These are phyloP conservation scores for Aureobasidium uvarum DNA, from an alignment of 2,329 filamentous ascomycete species.

Conservation along the genomic window DNA sequence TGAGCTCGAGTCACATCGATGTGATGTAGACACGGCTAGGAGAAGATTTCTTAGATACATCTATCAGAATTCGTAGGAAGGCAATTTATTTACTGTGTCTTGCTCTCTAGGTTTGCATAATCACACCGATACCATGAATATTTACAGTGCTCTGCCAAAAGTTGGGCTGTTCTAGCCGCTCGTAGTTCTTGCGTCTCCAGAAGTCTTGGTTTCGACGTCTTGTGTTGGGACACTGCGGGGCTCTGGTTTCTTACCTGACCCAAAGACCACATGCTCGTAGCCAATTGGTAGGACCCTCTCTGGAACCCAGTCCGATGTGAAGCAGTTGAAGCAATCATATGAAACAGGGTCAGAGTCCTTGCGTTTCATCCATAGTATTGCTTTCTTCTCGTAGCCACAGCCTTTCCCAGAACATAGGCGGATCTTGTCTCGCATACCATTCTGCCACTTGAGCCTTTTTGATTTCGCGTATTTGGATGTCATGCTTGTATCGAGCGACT, in stretches of 20 bases:
- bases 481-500: neutral
- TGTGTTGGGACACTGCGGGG: neutral
- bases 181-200: neutral
- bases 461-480: neutral
- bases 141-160: neutral
- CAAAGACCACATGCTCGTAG: neutral
- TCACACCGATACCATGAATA: neutral
- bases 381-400: neutral
- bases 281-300: neutral
- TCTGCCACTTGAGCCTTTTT: neutral
- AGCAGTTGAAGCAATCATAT: neutral
- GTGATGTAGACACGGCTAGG: neutral
- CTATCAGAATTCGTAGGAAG: too few relatives aligned
- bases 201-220: neutral
- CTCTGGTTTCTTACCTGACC: neutral
- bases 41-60: too few relatives aligned
- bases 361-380: neutral
- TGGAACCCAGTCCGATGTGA: slow-evolving; percentile 1
- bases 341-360: neutral
- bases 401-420: neutral
- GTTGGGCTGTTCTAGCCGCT: neutral
- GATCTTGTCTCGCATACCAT: too few relatives aligned
- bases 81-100: neutral
- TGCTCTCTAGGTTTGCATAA: neutral
- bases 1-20: neutral